Conservation (phyloP, 1,284 basidiomycete genomes). For the Neolentinus lepideus region DNA sequence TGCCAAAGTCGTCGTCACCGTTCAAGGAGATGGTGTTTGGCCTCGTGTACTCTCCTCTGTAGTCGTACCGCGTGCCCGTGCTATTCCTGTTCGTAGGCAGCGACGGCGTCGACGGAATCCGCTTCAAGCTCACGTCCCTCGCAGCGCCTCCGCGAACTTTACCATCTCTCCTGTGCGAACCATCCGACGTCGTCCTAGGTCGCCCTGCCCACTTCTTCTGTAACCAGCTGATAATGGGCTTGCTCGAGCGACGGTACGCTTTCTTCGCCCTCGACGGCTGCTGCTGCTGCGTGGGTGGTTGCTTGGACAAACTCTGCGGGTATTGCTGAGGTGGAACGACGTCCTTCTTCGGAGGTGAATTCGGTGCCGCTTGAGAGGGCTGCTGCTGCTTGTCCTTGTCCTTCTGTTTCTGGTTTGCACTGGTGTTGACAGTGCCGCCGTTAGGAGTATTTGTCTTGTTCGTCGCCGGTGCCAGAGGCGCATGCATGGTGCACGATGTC, state of each 20-base stretch:
- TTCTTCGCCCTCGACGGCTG: slow-evolving; percentile 39
- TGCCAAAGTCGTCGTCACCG: slow-evolving; percentile 38
- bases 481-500: not conserved
- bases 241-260: slow-evolving; percentile 56
- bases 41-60: not conserved
- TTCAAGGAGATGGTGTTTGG: slow-evolving; percentile 58
- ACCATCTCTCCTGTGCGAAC: slow-evolving; percentile 11
- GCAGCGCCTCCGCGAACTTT: slow-evolving; percentile 10
- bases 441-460: slow-evolving; percentile 1
- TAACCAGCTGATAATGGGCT: slow-evolving; percentile 89
- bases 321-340: not conserved
- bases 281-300: slow-evolving; percentile 5
- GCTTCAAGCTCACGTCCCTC: slow-evolving; percentile 5
- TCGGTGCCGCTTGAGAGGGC: not conserved
- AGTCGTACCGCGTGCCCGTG: not conserved
- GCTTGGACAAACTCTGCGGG: not conserved
- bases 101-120: slow-evolving; percentile 15
- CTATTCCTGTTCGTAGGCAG: slow-evolving; percentile 3
- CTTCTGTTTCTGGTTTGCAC: not conserved
- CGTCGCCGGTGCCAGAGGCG: not conserved
- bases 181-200: slow-evolving; percentile 34
- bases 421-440: not conserved
- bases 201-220: slow-evolving; percentile 78
- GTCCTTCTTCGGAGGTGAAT: not conserved
- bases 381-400: not conserved